These are phyloP conservation scores for Tricharina praecox DNA, from an alignment of 495 filamentous ascomycete genomes.

Conservation along the genomic window DNA sequence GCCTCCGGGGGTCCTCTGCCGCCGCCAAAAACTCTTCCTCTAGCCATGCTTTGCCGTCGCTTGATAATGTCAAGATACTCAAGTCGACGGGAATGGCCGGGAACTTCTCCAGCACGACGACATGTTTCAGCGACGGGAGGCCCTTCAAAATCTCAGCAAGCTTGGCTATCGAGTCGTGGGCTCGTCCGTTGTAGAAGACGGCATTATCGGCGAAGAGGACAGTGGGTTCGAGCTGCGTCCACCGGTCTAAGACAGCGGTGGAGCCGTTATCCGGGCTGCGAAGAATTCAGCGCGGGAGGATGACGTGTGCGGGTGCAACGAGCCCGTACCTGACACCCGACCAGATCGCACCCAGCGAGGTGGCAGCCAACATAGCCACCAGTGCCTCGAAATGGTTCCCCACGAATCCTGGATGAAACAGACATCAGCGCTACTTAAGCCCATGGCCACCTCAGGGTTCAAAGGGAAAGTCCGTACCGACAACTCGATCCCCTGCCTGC, in stretches of 20 bases:
- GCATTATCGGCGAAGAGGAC: slow-evolving; percentile 75
- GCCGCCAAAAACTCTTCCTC: slow-evolving; percentile 37
- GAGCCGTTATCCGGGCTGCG: slow-evolving; percentile 28
- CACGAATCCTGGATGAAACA: slow-evolving; percentile 43
- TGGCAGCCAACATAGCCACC: slow-evolving; percentile 68
- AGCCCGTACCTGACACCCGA: slow-evolving; percentile 48
- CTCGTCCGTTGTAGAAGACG: slow-evolving; percentile 73
- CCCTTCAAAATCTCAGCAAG: slow-evolving; percentile 49
- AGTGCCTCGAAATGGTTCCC: slow-evolving; percentile 74
- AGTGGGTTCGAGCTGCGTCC: slow-evolving; percentile 64
- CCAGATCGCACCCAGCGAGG: slow-evolving; percentile 75
- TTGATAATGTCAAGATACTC: slow-evolving; percentile 5
- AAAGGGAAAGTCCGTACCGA: slow-evolving; percentile 28
- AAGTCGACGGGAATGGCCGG: slow-evolving; percentile 21
- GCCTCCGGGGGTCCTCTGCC: slow-evolving; percentile 30
- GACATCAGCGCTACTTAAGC: neutral
- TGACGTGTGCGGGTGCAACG: neutral
- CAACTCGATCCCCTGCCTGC: slow-evolving; percentile 52
- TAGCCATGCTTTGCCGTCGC: slow-evolving; percentile 33
- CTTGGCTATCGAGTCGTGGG: slow-evolving; percentile 55
- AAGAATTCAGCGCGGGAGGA: neutral
- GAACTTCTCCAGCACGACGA: slow-evolving; percentile 51
- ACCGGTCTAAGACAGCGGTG: slow-evolving; percentile 61
- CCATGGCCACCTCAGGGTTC: slow-evolving; percentile 4
- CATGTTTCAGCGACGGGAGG: slow-evolving; percentile 44